These are phyloP conservation scores for Rhizopus microsporus DNA, from an alignment of 371 early-diverging fungal genomes.

Conservation along the genomic window DNA sequence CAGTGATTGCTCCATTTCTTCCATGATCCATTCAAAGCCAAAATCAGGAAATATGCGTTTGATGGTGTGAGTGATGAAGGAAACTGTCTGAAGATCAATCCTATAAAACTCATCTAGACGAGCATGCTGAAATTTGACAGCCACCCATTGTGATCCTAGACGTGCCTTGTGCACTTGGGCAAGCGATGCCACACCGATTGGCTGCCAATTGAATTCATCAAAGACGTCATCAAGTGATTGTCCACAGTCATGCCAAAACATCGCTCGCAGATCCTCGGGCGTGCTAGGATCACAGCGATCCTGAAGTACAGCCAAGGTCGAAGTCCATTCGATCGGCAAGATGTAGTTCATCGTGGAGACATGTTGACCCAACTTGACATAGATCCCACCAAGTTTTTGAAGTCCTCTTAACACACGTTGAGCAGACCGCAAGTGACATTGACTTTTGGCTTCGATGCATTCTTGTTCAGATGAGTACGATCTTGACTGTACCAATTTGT, in stretches of 20 bases:
- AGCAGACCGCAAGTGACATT: slow-evolving; percentile 57
- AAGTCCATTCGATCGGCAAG: slow-evolving; percentile 89
- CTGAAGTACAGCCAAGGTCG: slow-evolving; percentile 83
- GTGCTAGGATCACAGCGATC: slow-evolving; percentile 75
- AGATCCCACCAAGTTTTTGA: slow-evolving; percentile 80
- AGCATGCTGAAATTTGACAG: slow-evolving; percentile 93
- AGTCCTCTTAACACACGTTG: slow-evolving; percentile 58
- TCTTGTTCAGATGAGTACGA: slow-evolving; percentile 43
- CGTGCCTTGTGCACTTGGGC: slow-evolving; percentile 84
- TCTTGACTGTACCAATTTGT: slow-evolving; percentile 59
- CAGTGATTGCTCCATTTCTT: slow-evolving; percentile 83
- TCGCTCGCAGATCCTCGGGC: slow-evolving; percentile 60
- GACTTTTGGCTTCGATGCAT: slow-evolving; percentile 34
- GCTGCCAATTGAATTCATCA: slow-evolving; percentile 69
- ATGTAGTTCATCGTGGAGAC: slow-evolving; percentile 83
- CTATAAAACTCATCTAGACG: slow-evolving; percentile 70
- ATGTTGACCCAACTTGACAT: slow-evolving; percentile 93
- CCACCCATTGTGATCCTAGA: slow-evolving; percentile 61
- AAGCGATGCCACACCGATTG: slow-evolving; percentile 83
- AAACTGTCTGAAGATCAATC: slow-evolving; percentile 80
- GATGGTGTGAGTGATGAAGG: slow-evolving; percentile 61
- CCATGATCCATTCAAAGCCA: slow-evolving; percentile 88
- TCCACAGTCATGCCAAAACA: slow-evolving; percentile 76
- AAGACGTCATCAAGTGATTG: slow-evolving; percentile 62
- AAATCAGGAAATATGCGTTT: slow-evolving; percentile 83